Conservation (phyloP, 768 basidiomycete genomes). For the Rubroboletus pulcherrimus region DNA sequence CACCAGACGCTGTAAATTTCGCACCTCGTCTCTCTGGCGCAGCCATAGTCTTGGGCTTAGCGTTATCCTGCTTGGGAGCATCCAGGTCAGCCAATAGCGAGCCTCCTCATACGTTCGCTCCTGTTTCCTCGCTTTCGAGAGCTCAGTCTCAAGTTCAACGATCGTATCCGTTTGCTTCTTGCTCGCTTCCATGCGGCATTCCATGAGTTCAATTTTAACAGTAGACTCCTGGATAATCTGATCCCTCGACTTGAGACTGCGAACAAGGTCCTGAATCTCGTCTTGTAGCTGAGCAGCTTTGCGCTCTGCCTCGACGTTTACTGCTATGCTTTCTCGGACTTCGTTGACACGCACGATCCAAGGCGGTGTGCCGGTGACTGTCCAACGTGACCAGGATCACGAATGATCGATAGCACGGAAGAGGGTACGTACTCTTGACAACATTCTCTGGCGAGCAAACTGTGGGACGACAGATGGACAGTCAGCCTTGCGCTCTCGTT, state of each 20-base stretch:
- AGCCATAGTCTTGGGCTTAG: constrained; percentile 67
- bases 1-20: constrained; percentile 12
- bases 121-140: constrained; percentile 80
- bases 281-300: constrained; percentile 83
- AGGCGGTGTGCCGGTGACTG: constrained; percentile 74
- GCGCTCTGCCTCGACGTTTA: constrained; percentile 90
- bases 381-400: background rate
- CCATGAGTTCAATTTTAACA: constrained; percentile 95
- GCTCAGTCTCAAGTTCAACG: constrained; percentile 72
- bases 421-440: constrained; percentile 58
- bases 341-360: constrained; percentile 82
- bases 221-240: constrained; percentile 82
- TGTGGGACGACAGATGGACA: constrained; percentile 26
- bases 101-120: constrained; percentile 90
- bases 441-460: constrained; percentile 82
- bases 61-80: constrained; percentile 81
- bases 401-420: background rate
- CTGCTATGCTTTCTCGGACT: constrained; percentile 75
- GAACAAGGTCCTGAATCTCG: constrained; percentile 82
- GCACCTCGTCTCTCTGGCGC: constrained; percentile 70
- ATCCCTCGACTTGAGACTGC: constrained; percentile 83
- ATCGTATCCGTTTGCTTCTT: constrained; percentile 90
- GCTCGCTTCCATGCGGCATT: constrained; percentile 84
- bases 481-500: background rate
- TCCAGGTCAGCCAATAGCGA: constrained; percentile 89